phyloP scores from a whole-genome alignment of 192 early-diverging fungal genomes.

The Globomyces pollinis-pini region DNA sequence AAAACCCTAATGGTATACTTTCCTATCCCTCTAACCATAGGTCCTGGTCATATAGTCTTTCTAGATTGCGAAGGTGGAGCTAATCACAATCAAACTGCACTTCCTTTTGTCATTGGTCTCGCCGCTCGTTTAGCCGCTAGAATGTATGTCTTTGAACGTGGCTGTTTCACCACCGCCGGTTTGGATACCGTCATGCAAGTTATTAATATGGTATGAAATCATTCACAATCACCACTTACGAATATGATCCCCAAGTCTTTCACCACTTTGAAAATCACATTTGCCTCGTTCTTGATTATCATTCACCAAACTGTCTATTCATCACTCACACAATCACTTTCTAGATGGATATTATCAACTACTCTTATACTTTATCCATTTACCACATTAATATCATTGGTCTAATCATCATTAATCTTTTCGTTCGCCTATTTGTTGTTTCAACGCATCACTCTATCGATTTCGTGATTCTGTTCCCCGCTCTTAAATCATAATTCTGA shows the following conservation, averaged over 20 bases:
- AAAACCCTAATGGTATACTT: constrained; percentile 32
- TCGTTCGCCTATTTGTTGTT: too few species aligned
- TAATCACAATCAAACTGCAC: constrained; percentile 46
- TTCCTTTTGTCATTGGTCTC: constrained; percentile 50
- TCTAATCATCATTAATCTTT: too few species aligned
- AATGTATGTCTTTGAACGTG: constrained; percentile 48
- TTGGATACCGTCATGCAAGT: constrained; percentile 51
- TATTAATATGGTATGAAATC: constrained; percentile 46
- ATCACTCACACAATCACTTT: too few species aligned
- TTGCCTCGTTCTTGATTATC: background rate
- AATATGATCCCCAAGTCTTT: background rate
- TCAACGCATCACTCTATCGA: too few species aligned
- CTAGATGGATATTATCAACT: too few species aligned
- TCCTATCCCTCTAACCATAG: too few species aligned
- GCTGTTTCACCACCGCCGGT: constrained; percentile 48
- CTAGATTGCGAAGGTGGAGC: constrained; percentile 47
- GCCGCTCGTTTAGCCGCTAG: constrained; percentile 38
- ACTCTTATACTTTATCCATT: too few species aligned
- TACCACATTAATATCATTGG: too few species aligned
- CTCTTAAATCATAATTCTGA: too few species aligned
- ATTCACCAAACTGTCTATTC: too few species aligned
- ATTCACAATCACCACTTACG: background rate
- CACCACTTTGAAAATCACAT: background rate
- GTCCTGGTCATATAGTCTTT: constrained; percentile 37
- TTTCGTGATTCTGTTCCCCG: too few species aligned